Percentiles rank a stretch among this genome's conserved stretches.
Evolutionary conservation across 1,139 yeast species (phyloP).

Genomic region (Sugiyamaella japonica): DNA sequence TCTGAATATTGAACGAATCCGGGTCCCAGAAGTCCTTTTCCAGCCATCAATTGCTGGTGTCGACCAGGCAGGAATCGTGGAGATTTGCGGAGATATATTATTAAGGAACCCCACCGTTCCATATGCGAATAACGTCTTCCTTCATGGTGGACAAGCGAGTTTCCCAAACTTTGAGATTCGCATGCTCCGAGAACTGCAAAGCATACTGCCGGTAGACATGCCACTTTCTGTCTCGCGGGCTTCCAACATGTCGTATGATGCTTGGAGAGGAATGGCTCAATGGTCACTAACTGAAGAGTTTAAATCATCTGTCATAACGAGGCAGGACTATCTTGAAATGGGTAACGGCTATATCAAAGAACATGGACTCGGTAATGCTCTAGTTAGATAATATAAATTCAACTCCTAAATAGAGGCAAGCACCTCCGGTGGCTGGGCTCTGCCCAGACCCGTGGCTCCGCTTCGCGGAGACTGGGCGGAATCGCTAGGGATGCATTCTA

Average conservation of each 20-base stretch:
- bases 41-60: constrained; percentile 95
- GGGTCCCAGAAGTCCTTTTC: constrained; percentile 88
- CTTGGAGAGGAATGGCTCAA: constrained; percentile 94
- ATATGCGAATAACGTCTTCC: constrained; percentile 55
- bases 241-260: constrained; percentile 66
- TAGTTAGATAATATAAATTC: constrained; percentile 15
- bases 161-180: constrained; percentile 69
- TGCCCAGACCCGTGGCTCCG: too few species aligned
- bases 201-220: constrained; percentile 69
- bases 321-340: constrained; percentile 77
- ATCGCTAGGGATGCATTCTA: neutral
- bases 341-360: constrained; percentile 91
- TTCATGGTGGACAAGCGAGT: constrained; percentile 83
- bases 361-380: constrained; percentile 69
- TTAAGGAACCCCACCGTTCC: constrained; percentile 57
- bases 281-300: constrained; percentile 61
- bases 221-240: constrained; percentile 65
- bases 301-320: constrained; percentile 55
- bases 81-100: constrained; percentile 68
- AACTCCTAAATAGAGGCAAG: neutral
- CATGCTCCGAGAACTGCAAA: constrained; percentile 61
- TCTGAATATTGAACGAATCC: constrained; percentile 82
- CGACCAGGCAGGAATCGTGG: constrained; percentile 91
- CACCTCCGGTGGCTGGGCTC: too few species aligned
- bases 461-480: too few species aligned